Conservation (phyloP, 2,329 filamentous ascomycete genomes). For the Madurella mycetomatis region DNA sequence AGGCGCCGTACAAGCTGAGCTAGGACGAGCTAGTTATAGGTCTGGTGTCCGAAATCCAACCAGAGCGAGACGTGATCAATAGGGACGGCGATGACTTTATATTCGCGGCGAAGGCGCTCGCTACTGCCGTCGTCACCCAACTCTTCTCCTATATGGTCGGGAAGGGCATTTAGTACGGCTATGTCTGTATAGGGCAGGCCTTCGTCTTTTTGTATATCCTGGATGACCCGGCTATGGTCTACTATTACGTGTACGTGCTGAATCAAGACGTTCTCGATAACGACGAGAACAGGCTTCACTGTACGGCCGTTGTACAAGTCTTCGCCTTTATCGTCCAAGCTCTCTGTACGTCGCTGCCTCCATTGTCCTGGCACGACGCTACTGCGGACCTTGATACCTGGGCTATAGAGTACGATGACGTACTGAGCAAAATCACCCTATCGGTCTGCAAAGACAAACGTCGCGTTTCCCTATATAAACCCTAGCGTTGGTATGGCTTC, state of each 20-base stretch:
- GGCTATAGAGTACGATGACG: conserved; percentile 33
- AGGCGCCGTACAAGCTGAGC: conserved; percentile 36
- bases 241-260: conserved; percentile 33
- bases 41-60: conserved; percentile 33
- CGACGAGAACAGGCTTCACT: no score
- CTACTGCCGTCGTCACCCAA: conserved; percentile 35
- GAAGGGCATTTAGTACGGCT: conserved; percentile 34
- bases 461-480: conserved; percentile 25
- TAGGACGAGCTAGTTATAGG: conserved; percentile 31
- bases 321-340: conserved; percentile 37
- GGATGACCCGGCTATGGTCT: conserved; percentile 31
- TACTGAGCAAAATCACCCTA: conserved; percentile 26
- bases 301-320: no score
- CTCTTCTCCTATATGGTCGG: conserved; percentile 39
- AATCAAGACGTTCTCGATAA: conserved; percentile 33
- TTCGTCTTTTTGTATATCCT: conserved; percentile 36
- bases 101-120: conserved; percentile 30
- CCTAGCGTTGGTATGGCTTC: conserved; percentile 30
- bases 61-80: conserved; percentile 32
- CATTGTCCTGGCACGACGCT: conserved; percentile 30
- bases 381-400: conserved; percentile 30
- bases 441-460: conserved; percentile 21
- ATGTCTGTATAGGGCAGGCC: conserved; percentile 33
- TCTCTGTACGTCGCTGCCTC: conserved; percentile 27
- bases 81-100: conserved; percentile 29